phyloP scores from a whole-genome alignment of 768 basidiomycete genomes.

The Botryobasidium botryosum region DNA sequence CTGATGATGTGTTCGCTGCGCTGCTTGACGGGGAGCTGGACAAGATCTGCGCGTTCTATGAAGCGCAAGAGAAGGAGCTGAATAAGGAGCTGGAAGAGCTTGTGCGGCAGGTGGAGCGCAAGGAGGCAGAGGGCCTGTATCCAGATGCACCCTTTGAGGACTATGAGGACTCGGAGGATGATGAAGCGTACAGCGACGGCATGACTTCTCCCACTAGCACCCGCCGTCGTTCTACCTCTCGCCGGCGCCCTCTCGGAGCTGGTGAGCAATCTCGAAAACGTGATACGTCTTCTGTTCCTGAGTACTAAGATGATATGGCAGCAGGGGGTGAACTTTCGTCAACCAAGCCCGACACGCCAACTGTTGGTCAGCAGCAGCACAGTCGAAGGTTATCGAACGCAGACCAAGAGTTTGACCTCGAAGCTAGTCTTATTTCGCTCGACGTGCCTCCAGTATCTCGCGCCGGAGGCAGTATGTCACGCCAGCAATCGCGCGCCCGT shows the following conservation, averaged over 20 bases:
- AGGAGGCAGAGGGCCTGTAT: constrained; percentile 43
- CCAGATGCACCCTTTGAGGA: constrained; percentile 23
- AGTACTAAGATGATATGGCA: no score
- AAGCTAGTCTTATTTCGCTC: no score
- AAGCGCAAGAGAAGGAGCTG: constrained; percentile 55
- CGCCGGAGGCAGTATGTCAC: no score
- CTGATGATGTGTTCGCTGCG: constrained; percentile 37
- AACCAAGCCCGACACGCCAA: no score
- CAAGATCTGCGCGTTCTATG: constrained; percentile 72
- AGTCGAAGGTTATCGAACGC: no score
- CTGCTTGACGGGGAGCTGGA: constrained; percentile 66
- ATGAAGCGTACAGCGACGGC: constrained; percentile 43
- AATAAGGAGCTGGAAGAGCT: constrained; percentile 39
- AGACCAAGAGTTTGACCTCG: no score
- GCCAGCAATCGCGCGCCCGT: no score
- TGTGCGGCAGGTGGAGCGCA: constrained; percentile 36
- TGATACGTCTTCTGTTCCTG: no score
- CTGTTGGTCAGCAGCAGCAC: no score
- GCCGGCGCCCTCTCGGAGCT: background rate
- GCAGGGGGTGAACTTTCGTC: no score
- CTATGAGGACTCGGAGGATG: constrained; percentile 32
- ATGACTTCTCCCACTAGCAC: constrained; percentile 12
- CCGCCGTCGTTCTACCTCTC: background rate
- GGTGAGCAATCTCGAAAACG: no score
- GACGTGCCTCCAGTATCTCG: no score